These are phyloP conservation scores for Phytophthora meadii DNA, from an alignment of 352 stramenopile species.

Conservation along the genomic window DNA sequence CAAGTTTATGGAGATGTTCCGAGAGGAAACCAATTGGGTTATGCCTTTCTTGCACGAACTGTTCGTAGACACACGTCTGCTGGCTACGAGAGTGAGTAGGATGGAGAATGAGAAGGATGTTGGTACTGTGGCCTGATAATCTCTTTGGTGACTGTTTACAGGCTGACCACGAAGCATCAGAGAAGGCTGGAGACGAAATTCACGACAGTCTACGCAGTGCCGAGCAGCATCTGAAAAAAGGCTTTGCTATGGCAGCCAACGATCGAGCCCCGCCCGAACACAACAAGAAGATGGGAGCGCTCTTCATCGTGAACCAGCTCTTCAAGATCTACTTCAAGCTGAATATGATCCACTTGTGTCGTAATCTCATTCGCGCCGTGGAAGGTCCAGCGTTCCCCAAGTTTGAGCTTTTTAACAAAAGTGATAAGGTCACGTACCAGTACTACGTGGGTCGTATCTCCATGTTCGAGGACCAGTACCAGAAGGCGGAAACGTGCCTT, in stretches of 20 bases:
- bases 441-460: slow-evolving; percentile 96
- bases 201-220: slow-evolving; percentile 82
- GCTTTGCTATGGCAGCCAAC: slow-evolving; percentile 87
- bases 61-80: slow-evolving; percentile 79
- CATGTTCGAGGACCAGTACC: slow-evolving; percentile 98
- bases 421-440: slow-evolving; percentile 94
- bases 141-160: slow-evolving; percentile 24
- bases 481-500: slow-evolving; percentile 93
- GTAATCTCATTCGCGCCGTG: slow-evolving; percentile 92
- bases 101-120: neutral
- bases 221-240: slow-evolving; percentile 89
- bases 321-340: slow-evolving; percentile 98
- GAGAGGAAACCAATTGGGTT: slow-evolving; percentile 87
- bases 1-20: slow-evolving; percentile 90
- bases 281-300: slow-evolving; percentile 87
- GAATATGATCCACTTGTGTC: slow-evolving; percentile 95
- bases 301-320: slow-evolving; percentile 96
- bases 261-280: slow-evolving; percentile 77
- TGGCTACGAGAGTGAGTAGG: slow-evolving; percentile 59
- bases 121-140: slow-evolving; percentile 4
- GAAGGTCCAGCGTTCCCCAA: slow-evolving; percentile 80
- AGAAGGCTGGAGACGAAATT: slow-evolving; percentile 73
- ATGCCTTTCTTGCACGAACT: slow-evolving; percentile 84
- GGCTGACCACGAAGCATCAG: slow-evolving; percentile 72
- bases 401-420: slow-evolving; percentile 86